Evolutionary conservation across 345 rosid species (phyloP).

Genomic region (Salix exigua): DNA sequence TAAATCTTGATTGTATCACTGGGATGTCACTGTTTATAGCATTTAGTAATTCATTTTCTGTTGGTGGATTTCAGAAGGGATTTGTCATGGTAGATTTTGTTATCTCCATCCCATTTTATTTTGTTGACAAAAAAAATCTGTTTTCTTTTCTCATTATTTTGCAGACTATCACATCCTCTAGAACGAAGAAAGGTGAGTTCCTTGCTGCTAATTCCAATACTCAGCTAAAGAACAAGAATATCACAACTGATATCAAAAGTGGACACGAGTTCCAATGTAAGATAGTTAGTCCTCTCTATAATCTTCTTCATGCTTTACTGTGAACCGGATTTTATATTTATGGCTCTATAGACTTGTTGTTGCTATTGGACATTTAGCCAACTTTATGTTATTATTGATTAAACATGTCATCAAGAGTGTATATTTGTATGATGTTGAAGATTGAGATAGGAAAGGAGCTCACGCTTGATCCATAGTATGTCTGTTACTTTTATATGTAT

Average conservation of each 20-base stretch:
- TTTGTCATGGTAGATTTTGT: background rate
- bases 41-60: background rate
- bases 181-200: slow-evolving; percentile 68
- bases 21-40: background rate
- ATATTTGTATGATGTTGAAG: background rate
- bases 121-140: background rate
- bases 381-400: background rate
- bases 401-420: background rate
- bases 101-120: background rate
- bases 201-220: slow-evolving; percentile 77
- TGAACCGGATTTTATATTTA: too few relatives aligned
- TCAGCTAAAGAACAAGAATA: slow-evolving; percentile 83
- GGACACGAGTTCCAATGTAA: slow-evolving; percentile 61
- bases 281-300: background rate
- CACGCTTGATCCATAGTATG: background rate
- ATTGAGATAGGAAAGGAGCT: background rate
- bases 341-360: background rate
- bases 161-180: slow-evolving; percentile 75
- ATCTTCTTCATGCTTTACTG: background rate
- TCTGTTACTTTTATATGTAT: too few relatives aligned
- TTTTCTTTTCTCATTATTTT: background rate
- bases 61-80: background rate
- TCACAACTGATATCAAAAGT: slow-evolving; percentile 90
- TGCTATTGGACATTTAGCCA: background rate
- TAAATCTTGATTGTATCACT: background rate